Evolutionary conservation across 768 basidiomycete species (phyloP).

Genomic region (Termitomyces sp.): DNA sequence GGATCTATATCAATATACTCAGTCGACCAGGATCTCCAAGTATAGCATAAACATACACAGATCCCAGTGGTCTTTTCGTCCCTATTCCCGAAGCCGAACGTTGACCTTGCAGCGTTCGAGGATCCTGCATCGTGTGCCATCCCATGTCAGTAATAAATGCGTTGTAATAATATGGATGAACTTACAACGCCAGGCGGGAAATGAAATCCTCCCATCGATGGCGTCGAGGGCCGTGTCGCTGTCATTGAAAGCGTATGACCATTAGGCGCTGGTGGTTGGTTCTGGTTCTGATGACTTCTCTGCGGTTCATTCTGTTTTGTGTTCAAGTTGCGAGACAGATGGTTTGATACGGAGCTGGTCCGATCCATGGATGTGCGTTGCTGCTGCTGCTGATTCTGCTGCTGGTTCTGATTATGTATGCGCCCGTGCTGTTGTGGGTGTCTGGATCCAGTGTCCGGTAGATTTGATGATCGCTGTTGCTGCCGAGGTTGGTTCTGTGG

Average conservation of each 20-base stretch:
- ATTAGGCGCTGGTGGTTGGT: background rate
- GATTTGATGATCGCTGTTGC: background rate
- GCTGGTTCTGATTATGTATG: background rate
- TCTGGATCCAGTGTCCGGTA: background rate
- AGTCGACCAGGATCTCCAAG: background rate
- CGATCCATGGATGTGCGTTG: background rate
- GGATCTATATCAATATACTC: conserved; percentile 12
- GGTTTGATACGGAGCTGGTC: background rate
- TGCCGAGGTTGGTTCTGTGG: conserved; percentile 3
- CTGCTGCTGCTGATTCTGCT: conserved; percentile 1
- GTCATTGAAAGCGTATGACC: background rate
- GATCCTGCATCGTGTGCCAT: conserved; percentile 11
- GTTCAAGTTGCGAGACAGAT: conserved; percentile 1
- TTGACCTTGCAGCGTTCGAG: conserved; percentile 8
- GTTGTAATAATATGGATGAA: background rate
- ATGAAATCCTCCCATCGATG: conserved; percentile 45
- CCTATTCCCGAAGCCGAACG: conserved; percentile 13
- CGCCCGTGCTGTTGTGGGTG: background rate
- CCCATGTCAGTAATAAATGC: background rate
- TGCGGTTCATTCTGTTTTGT: conserved; percentile 2
- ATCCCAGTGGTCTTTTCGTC: conserved; percentile 28
- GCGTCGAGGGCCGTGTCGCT: conserved; percentile 21
- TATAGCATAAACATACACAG: conserved; percentile 21
- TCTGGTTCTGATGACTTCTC: conserved; percentile 16
- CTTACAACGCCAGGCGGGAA: conserved; percentile 42